Conservation (phyloP, 148 eudicot genomes). For the Gaultheria prostrata region DNA sequence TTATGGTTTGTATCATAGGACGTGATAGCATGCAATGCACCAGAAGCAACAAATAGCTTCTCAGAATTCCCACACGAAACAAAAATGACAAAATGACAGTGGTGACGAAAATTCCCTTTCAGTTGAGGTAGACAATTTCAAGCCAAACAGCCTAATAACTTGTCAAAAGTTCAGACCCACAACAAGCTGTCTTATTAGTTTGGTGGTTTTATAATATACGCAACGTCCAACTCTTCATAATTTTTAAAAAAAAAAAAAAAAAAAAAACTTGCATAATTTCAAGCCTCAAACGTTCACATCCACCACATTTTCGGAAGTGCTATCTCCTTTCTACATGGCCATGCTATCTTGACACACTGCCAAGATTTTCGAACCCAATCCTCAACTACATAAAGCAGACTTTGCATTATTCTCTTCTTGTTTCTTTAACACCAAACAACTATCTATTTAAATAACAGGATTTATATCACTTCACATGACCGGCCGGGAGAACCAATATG, state of each 20-base stretch:
- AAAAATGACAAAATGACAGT: neutral
- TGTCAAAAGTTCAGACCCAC: constrained; percentile 3
- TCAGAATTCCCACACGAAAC: neutral
- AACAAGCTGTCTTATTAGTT: neutral
- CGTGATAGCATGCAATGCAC: neutral
- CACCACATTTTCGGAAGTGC: neutral
- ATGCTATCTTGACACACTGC: neutral
- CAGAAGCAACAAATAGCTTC: neutral
- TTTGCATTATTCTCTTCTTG: neutral
- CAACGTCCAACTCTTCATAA: neutral
- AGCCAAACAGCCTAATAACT: neutral
- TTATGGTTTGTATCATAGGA: neutral
- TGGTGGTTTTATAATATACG: neutral
- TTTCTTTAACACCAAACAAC: neutral
- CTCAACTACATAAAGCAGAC: neutral
- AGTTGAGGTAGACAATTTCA: neutral
- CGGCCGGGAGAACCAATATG: neutral
- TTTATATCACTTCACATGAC: neutral
- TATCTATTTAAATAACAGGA: neutral
- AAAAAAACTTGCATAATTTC: neutral
- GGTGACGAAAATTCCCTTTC: neutral
- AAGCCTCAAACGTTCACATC: constrained; percentile 12
- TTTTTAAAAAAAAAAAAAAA: no score
- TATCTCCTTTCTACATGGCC: neutral
- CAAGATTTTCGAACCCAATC: neutral